Percentiles rank a stretch among this genome's conserved stretches.
Evolutionary conservation across 805 yeast species (phyloP).

Genomic region (Saccharomyces mikatae): DNA sequence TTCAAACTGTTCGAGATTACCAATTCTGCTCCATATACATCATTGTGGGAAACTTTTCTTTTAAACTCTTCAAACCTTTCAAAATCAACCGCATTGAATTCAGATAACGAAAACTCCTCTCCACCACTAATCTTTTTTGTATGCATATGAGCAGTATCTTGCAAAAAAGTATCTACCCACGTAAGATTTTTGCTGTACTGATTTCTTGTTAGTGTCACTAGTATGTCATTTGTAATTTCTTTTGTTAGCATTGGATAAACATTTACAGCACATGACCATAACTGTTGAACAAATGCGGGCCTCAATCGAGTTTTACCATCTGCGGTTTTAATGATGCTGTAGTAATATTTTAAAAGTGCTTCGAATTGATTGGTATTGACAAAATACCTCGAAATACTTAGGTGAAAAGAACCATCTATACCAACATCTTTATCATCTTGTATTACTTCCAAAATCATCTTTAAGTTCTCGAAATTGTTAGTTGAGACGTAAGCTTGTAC

Average conservation of each 20-base stretch:
- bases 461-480: slow-evolving; percentile 11
- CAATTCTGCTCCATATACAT: slow-evolving; percentile 10
- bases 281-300: slow-evolving; percentile 10
- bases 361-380: slow-evolving; percentile 14
- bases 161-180: slow-evolving; percentile 7
- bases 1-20: slow-evolving; percentile 14
- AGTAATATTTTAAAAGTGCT: slow-evolving; percentile 13
- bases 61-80: slow-evolving; percentile 5
- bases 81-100: slow-evolving; percentile 7
- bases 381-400: slow-evolving; percentile 16
- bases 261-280: slow-evolving; percentile 17
- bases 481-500: slow-evolving; percentile 10
- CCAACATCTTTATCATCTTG: slow-evolving; percentile 9
- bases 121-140: slow-evolving; percentile 4
- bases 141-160: slow-evolving; percentile 2
- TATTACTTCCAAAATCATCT: slow-evolving; percentile 7
- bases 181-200: slow-evolving; percentile 7
- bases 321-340: slow-evolving; percentile 5
- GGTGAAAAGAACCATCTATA: slow-evolving; percentile 12
- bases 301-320: slow-evolving; percentile 5
- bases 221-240: slow-evolving; percentile 20
- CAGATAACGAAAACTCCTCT: slow-evolving; percentile 2
- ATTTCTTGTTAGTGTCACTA: slow-evolving; percentile 9
- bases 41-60: slow-evolving; percentile 2
- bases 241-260: slow-evolving; percentile 14